Conservation (phyloP, 257 asterid genomes). For the Solanum corneliomulleri region DNA sequence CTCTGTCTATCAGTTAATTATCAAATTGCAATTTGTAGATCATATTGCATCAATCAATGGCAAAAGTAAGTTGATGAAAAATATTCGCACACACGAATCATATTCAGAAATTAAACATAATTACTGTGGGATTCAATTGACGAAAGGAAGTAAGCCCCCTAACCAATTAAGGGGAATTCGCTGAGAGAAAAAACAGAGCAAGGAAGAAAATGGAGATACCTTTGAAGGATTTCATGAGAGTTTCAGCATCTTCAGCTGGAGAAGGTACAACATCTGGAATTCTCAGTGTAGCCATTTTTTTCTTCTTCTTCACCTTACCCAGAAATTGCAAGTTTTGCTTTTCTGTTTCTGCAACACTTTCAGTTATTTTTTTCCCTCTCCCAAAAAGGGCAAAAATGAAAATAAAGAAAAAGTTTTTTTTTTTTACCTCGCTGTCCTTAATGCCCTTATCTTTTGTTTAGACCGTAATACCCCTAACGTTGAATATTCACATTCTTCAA, state of each 20-base stretch:
- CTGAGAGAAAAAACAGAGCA: background rate
- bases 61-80: too few species aligned
- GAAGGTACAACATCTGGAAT: slow-evolving; percentile 48
- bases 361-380: background rate
- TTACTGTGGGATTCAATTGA: background rate
- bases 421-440: background rate
- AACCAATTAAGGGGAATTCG: background rate
- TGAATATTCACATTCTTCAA: background rate
- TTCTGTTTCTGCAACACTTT: background rate
- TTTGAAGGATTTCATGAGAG: slow-evolving; percentile 36
- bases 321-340: background rate
- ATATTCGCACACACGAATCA: background rate
- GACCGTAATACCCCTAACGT: background rate
- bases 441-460: background rate
- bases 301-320: background rate
- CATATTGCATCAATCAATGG: background rate
- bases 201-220: slow-evolving; percentile 18
- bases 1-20: background rate
- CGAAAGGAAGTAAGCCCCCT: background rate
- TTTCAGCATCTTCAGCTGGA: slow-evolving; percentile 53
- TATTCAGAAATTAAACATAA: background rate
- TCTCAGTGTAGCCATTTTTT: slow-evolving; percentile 43
- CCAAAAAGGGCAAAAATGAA: background rate
- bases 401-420: background rate
- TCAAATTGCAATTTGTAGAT: background rate